Conservation (phyloP, 495 filamentous ascomycete genomes). For the Daldinia bambusicola region DNA sequence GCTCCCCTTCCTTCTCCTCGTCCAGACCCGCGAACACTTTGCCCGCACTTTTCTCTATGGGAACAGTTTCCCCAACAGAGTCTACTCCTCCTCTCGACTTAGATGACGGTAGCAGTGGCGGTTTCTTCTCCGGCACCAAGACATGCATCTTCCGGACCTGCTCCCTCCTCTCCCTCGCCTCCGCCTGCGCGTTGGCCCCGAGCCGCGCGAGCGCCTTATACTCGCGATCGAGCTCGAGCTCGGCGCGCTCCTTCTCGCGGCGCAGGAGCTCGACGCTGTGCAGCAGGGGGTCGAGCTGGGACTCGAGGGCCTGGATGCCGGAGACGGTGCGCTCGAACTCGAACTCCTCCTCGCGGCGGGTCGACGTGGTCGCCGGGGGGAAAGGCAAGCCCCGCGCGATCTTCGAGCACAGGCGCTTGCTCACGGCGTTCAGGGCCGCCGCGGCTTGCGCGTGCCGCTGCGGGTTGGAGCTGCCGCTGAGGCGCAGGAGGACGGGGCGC, state of each 20-base stretch:
- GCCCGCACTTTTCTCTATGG: slow-evolving; percentile 24
- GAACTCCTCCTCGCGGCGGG: slow-evolving; percentile 53
- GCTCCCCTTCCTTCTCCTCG: slow-evolving; percentile 51
- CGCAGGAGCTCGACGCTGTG: slow-evolving; percentile 56
- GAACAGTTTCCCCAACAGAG: slow-evolving; percentile 34
- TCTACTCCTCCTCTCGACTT: slow-evolving; percentile 13
- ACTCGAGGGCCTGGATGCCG: slow-evolving; percentile 50
- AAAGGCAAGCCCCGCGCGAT: slow-evolving; percentile 56
- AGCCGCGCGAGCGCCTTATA: slow-evolving; percentile 52
- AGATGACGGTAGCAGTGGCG: background rate
- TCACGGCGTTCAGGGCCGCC: slow-evolving; percentile 48
- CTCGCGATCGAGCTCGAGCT: slow-evolving; percentile 52
- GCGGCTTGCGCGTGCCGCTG: slow-evolving; percentile 51
- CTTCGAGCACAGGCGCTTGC: slow-evolving; percentile 51
- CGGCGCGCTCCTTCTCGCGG: slow-evolving; percentile 54
- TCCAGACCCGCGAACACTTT: slow-evolving; percentile 50
- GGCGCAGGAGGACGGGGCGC: slow-evolving; percentile 54
- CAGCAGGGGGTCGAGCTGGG: slow-evolving; percentile 56
- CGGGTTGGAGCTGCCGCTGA: slow-evolving; percentile 49
- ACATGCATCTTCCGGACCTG: slow-evolving; percentile 53
- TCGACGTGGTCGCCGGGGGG: slow-evolving; percentile 49
- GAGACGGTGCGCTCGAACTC: slow-evolving; percentile 58
- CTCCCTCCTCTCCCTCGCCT: slow-evolving; percentile 52
- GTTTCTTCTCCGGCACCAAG: slow-evolving; percentile 49
- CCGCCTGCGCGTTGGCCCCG: slow-evolving; percentile 53